A percentile compares a stretch with the other conserved stretches of the same genome.
These are phyloP conservation scores for Nephelium lappaceum DNA, from an alignment of 345 rosid genomes.

Conservation along the genomic window DNA sequence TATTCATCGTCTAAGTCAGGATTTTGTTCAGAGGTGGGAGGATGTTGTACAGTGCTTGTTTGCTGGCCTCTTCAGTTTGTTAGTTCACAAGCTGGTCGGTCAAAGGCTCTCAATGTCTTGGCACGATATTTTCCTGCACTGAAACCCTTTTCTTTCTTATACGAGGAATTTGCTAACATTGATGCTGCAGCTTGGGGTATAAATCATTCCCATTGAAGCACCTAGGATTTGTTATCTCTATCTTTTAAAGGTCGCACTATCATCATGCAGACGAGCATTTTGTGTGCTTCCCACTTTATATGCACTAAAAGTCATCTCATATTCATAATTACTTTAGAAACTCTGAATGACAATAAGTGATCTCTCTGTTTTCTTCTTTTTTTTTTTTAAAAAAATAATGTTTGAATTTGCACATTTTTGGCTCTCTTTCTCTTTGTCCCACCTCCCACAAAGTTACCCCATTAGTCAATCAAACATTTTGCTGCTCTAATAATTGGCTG, in stretches of 20 bases:
- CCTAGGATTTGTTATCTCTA: not conserved
- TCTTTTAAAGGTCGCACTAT: conserved; percentile 1
- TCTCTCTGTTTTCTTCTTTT: not conserved
- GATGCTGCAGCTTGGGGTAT: not conserved
- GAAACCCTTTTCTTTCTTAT: not conserved
- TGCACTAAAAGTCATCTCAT: not conserved
- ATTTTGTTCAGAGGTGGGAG: not conserved
- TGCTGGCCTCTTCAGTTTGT: not conserved
- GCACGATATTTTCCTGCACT: not conserved
- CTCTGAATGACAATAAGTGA: not conserved
- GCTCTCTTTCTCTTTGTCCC: not conserved
- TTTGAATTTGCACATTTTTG: not conserved
- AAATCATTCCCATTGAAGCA: not conserved
- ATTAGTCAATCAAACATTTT: not conserved
- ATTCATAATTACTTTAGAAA: not conserved
- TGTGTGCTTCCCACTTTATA: not conserved
- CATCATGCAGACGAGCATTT: not conserved
- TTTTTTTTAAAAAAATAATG: not conserved
- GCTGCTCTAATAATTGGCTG: not conserved
- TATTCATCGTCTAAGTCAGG: not conserved
- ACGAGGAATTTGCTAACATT: not conserved
- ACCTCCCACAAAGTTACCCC: not conserved
- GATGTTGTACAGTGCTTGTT: not conserved
- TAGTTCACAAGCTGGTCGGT: conserved; percentile 1
- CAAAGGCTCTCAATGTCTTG: not conserved